A percentile compares a stretch with the other conserved stretches of the same genome.
These are phyloP conservation scores for Chrysopogon serrulatus DNA, from an alignment of 176 grass and related monocot genomes.

Conservation along the genomic window DNA sequence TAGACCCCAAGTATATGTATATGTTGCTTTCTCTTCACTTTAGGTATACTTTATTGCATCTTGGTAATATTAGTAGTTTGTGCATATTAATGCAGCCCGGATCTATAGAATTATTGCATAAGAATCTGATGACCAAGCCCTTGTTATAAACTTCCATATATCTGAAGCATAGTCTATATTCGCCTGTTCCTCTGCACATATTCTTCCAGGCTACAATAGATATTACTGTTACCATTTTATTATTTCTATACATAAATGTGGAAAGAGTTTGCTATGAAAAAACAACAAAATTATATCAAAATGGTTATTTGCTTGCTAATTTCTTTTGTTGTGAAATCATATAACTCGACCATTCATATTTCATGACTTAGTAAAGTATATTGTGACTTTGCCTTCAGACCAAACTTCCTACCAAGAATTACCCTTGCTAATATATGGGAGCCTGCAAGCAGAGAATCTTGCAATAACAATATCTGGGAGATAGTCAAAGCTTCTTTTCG, in stretches of 20 bases:
- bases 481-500: constrained; percentile 68
- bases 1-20: not conserved
- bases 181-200: not conserved
- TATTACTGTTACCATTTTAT: not conserved
- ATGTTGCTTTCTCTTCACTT: not conserved
- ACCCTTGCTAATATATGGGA: constrained; percentile 95
- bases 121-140: not conserved
- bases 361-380: not conserved
- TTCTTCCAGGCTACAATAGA: not conserved
- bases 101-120: not conserved
- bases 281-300: not conserved
- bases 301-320: not conserved
- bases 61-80: not conserved
- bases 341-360: not conserved
- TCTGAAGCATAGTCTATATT: not conserved
- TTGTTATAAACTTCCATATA: not conserved
- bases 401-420: constrained; percentile 93
- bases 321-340: not conserved
- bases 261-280: not conserved
- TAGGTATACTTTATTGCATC: not conserved
- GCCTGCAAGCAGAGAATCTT: constrained; percentile 78
- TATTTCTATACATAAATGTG: not conserved
- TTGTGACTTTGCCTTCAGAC: constrained; percentile 19
- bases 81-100: not conserved
- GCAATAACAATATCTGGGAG: constrained; percentile 71